Conservation (phyloP, 768 basidiomycete species). For the Cystofilobasidium ferigula region DNA sequence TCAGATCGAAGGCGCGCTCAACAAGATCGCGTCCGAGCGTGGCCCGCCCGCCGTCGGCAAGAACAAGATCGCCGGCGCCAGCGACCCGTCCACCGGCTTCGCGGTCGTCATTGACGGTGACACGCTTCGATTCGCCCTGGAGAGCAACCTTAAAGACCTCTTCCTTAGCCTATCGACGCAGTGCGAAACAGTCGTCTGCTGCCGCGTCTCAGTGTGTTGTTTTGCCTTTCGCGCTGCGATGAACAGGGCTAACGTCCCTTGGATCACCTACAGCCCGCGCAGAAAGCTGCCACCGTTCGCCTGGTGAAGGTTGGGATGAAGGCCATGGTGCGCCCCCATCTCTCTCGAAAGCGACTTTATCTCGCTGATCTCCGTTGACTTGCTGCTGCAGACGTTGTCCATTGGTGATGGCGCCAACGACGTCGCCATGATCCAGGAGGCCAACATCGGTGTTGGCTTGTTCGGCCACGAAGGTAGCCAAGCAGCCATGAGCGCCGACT, state of each 20-base stretch:
- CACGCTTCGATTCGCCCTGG: constrained; percentile 70
- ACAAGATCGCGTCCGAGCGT: constrained; percentile 80
- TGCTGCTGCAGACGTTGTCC: constrained; percentile 64
- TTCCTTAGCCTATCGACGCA: constrained; percentile 90
- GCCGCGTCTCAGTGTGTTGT: constrained; percentile 59
- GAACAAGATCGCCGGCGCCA: constrained; percentile 15
- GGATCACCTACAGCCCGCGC: constrained; percentile 49
- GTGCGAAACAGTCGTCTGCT: constrained; percentile 96
- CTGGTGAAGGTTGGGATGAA: constrained; percentile 47
- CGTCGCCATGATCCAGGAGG: constrained; percentile 96
- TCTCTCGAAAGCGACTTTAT: neutral
- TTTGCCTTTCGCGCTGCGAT: neutral
- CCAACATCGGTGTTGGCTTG: constrained; percentile 92
- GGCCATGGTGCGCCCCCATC: neutral
- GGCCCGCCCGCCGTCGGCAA: constrained; percentile 53
- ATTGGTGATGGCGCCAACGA: constrained; percentile 92
- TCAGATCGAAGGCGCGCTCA: constrained; percentile 78
- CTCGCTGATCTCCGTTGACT: constrained; percentile 32
- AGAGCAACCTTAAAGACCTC: constrained; percentile 61
- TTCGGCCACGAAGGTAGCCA: constrained; percentile 92
- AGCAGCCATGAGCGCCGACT: constrained; percentile 98
- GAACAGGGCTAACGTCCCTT: neutral
- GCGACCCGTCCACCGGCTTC: constrained; percentile 49
- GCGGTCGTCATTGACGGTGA: constrained; percentile 96
- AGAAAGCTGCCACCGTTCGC: constrained; percentile 94